These are phyloP conservation scores for Neofusicoccum laricinum DNA, from an alignment of 2,329 filamentous ascomycete species.

Conservation along the genomic window DNA sequence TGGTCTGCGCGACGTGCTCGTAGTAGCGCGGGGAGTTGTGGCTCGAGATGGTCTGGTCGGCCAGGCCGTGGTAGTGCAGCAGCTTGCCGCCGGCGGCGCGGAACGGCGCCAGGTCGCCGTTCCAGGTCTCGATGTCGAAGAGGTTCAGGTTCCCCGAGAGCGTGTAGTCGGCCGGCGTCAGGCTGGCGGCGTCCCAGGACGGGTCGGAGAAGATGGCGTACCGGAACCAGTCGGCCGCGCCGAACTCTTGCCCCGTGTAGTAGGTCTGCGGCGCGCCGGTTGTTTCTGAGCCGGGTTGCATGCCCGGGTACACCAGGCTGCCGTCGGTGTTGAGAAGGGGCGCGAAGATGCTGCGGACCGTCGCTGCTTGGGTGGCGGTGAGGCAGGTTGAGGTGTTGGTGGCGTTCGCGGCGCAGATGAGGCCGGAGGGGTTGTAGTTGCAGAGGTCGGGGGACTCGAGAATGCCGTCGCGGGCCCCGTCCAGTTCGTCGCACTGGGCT, in stretches of 20 bases:
- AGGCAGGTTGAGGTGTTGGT: conserved; percentile 41
- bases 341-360: conserved; percentile 43
- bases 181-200: conserved; percentile 38
- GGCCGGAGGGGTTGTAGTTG: conserved; percentile 39
- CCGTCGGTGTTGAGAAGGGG: conserved; percentile 44
- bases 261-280: conserved; percentile 22
- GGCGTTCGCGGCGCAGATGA: conserved; percentile 35
- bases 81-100: conserved; percentile 43
- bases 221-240: conserved; percentile 49
- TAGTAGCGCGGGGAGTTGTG: conserved; percentile 49
- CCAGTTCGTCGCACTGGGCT: conserved; percentile 49
- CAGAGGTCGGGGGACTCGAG: conserved; percentile 46
- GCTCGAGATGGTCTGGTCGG: conserved; percentile 44
- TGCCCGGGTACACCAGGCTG: conserved; percentile 47
- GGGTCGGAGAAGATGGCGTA: conserved; percentile 49
- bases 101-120: conserved; percentile 37
- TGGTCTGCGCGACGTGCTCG: conserved; percentile 44
- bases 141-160: conserved; percentile 37
- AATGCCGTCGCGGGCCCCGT: conserved; percentile 49
- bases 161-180: conserved; percentile 38
- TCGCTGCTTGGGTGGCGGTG: conserved; percentile 41
- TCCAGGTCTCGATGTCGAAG: conserved; percentile 39
- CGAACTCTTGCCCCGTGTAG: conserved; percentile 40
- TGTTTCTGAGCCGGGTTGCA: conserved; percentile 48
- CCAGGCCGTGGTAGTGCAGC: conserved; percentile 45